Percentiles rank a stretch among this genome's conserved stretches.
These are phyloP conservation scores for Syzygium oleosum DNA, from an alignment of 345 rosid species.

Conservation along the genomic window DNA sequence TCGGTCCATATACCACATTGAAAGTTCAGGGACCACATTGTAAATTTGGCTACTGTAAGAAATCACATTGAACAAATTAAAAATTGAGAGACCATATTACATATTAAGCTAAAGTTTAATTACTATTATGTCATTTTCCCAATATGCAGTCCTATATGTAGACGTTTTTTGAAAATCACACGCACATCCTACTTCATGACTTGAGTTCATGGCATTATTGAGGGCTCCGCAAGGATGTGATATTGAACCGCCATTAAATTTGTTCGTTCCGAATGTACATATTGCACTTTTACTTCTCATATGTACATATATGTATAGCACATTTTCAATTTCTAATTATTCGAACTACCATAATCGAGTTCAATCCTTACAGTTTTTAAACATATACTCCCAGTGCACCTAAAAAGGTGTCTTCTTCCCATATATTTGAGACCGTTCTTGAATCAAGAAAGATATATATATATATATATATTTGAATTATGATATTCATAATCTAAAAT, in stretches of 20 bases:
- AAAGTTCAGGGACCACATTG: too few relatives aligned
- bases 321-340: not conserved
- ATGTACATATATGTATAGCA: not conserved
- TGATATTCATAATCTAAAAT: not conserved
- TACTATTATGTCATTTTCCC: too few relatives aligned
- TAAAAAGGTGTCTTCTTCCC: not conserved
- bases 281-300: not conserved
- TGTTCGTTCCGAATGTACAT: not conserved
- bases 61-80: too few relatives aligned
- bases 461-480: not conserved
- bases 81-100: too few relatives aligned
- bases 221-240: not conserved
- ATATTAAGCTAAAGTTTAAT: too few relatives aligned
- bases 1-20: too few relatives aligned
- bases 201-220: not conserved
- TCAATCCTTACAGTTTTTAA: not conserved
- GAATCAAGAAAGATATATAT: not conserved
- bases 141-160: accelerated
- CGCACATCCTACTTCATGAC: not conserved
- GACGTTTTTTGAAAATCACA: not conserved
- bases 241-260: not conserved
- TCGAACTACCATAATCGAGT: not conserved
- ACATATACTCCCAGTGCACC: not conserved
- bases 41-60: too few relatives aligned
- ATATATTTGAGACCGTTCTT: not conserved